phyloP scores from a whole-genome alignment of 805 yeast species.

The Schwanniomyces occidentalis region DNA sequence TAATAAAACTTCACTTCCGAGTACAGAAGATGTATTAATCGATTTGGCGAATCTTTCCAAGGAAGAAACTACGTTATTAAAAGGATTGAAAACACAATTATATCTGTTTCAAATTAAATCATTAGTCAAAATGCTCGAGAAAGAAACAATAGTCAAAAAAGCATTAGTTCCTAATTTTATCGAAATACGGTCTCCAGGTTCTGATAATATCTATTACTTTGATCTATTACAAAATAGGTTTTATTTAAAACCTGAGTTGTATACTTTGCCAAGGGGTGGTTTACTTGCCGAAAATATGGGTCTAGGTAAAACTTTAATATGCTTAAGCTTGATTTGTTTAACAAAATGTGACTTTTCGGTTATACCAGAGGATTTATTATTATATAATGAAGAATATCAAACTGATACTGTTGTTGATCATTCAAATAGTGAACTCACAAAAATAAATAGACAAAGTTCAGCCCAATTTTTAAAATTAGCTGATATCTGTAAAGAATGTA shows the following conservation, averaged over 20 bases:
- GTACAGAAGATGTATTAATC: slow-evolving; percentile 18
- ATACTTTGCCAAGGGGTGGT: slow-evolving; percentile 57
- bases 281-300: slow-evolving; percentile 72
- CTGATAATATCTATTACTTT: slow-evolving; percentile 26
- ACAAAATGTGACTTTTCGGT: slow-evolving; percentile 50
- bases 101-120: slow-evolving; percentile 65
- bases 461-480: slow-evolving; percentile 43
- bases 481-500: slow-evolving; percentile 42
- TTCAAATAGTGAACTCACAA: slow-evolving; percentile 45
- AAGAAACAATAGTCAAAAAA: slow-evolving; percentile 41
- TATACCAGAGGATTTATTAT: slow-evolving; percentile 37
- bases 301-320: slow-evolving; percentile 61
- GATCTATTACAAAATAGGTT: slow-evolving; percentile 35
- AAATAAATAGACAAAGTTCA: no score
- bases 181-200: slow-evolving; percentile 18
- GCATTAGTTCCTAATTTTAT: slow-evolving; percentile 37
- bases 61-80: slow-evolving; percentile 11
- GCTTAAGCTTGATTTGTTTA: slow-evolving; percentile 55
- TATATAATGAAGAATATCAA: slow-evolving; percentile 14
- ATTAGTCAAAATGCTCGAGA: slow-evolving; percentile 56
- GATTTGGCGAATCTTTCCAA: slow-evolving; percentile 14
- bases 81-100: slow-evolving; percentile 51
- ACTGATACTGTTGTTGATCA: background rate
- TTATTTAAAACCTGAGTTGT: slow-evolving; percentile 39
- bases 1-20: slow-evolving; percentile 6